Conservation (phyloP, 2,329 filamentous ascomycete genomes). For the Aureobasidium sp. region DNA sequence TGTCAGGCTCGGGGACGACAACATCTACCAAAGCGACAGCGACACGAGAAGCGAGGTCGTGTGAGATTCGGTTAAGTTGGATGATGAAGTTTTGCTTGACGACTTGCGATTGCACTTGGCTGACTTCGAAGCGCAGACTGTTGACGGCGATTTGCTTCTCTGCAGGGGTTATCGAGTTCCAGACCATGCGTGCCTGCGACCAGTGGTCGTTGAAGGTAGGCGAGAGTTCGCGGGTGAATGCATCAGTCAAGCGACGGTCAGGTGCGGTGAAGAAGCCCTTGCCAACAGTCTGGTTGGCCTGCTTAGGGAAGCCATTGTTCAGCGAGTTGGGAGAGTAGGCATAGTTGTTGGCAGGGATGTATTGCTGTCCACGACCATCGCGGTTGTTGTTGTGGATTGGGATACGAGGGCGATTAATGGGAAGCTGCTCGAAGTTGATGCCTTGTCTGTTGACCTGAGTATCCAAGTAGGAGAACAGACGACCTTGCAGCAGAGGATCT, state of each 20-base stretch:
- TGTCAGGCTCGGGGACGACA: constrained; percentile 49
- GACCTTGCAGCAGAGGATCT: constrained; percentile 48
- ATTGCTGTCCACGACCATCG: constrained; percentile 26
- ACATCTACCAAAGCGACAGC: constrained; percentile 61
- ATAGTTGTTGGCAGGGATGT: constrained; percentile 58
- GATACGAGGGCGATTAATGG: constrained; percentile 17
- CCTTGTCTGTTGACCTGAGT: constrained; percentile 37
- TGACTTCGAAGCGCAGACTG: constrained; percentile 60
- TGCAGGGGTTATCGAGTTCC: constrained; percentile 58
- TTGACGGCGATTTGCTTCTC: constrained; percentile 54
- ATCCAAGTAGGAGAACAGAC: constrained; percentile 56
- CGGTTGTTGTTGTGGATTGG: constrained; percentile 28
- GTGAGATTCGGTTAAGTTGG: constrained; percentile 61
- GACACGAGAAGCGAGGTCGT: constrained; percentile 59
- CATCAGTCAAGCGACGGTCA: not conserved
- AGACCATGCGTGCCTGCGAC: constrained; percentile 69
- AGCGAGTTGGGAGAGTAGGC: constrained; percentile 71
- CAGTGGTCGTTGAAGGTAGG: constrained; percentile 67
- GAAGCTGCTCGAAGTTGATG: constrained; percentile 42
- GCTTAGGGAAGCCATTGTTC: constrained; percentile 53
- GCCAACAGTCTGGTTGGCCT: constrained; percentile 59
- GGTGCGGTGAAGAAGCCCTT: constrained; percentile 24
- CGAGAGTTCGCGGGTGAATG: constrained; percentile 32
- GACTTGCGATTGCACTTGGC: constrained; percentile 66
- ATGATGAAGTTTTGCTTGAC: constrained; percentile 61